These are phyloP conservation scores for Macrophomina tecta DNA, from an alignment of 2,329 filamentous ascomycete genomes.

Conservation along the genomic window DNA sequence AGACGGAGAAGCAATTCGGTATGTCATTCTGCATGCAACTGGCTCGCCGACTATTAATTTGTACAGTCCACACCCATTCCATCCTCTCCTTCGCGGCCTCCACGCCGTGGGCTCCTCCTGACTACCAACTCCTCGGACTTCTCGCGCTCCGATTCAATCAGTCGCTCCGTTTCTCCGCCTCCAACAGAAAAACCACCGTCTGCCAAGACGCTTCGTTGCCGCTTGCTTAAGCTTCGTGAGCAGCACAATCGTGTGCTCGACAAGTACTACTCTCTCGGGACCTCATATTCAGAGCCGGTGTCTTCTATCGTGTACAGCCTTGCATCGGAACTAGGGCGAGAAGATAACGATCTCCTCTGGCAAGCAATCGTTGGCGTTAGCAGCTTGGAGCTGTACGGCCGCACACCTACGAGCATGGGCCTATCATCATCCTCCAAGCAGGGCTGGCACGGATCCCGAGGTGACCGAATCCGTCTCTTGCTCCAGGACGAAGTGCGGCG, in stretches of 20 bases:
- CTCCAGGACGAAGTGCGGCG: constrained; percentile 92
- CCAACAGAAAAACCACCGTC: constrained; percentile 64
- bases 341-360: constrained; percentile 97
- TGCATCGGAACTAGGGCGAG: constrained; percentile 90
- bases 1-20: constrained; percentile 88
- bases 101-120: constrained; percentile 64
- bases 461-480: constrained; percentile 82
- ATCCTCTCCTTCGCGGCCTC: constrained; percentile 68
- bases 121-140: constrained; percentile 46
- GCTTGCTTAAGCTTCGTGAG: constrained; percentile 74
- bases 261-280: constrained; percentile 84
- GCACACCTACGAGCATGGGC: constrained; percentile 80
- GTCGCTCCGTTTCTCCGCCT: constrained; percentile 41
- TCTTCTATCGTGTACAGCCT: constrained; percentile 94
- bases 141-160: constrained; percentile 47
- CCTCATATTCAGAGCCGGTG: constrained; percentile 92
- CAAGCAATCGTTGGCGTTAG: constrained; percentile 91
- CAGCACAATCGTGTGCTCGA: constrained; percentile 79
- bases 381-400: constrained; percentile 90
- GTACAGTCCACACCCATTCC: constrained; percentile 70
- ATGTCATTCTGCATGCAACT: constrained; percentile 49
- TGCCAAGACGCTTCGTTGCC: constrained; percentile 72
- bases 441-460: constrained; percentile 82
- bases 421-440: constrained; percentile 60
- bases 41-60: neutral